Base-by-base conservation (phyloP, 2,329 filamentous ascomycete genomes). In the Neofusicoccum cordaticola region DNA sequence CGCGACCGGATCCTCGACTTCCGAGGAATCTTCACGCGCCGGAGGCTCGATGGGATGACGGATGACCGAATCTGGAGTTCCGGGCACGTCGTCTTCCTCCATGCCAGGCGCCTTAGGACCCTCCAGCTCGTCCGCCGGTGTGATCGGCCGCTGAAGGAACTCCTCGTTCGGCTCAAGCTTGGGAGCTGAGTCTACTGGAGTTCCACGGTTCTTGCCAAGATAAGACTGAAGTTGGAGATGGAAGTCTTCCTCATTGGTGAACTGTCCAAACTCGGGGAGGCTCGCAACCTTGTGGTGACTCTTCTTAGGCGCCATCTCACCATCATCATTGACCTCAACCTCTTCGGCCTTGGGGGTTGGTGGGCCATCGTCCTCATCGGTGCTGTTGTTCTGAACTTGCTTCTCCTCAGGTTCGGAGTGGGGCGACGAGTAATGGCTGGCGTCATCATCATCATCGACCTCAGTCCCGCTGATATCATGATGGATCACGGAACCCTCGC, bases 31-130 rank as follows among this genome's bases (percentile, higher is more conserved):
- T 15, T 78, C 75, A 2, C 80, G 74, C 7, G 69, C 77, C 68
- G 74, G 71, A 17, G 71, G 69, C n/a, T 73, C 71, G 53, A 91
- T 76, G 2, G 88, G 87, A 71, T 93, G 91, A 67, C 91, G 90
- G 68, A 97, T 94, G 22, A 98, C 93, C 6, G 94, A 98, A 57
- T 93, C 91, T 13, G 94, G 93, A 7, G 92, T 96, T 39, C 87
- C 86, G 9, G 87, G 87, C 67, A 90, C 88, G 2, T 74, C 71
- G 17, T 78, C 77, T 0, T 86, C 80, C 1, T 84, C 82, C 63
- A 80, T 83, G 50, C 85, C 84, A 41, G 53, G 85, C 83, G 37
- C 84, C 81, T 45, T 82, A 82, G 22, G 85, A 85, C 63, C 61
- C 15, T 68, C 66, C 3, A 67, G 67, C 6, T 48, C 65, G 1